Evolutionary conservation across 1,139 yeast genomes (phyloP), one percentile per base, ranked within the genome.

Genomic region (Diutina sp.): DNA sequence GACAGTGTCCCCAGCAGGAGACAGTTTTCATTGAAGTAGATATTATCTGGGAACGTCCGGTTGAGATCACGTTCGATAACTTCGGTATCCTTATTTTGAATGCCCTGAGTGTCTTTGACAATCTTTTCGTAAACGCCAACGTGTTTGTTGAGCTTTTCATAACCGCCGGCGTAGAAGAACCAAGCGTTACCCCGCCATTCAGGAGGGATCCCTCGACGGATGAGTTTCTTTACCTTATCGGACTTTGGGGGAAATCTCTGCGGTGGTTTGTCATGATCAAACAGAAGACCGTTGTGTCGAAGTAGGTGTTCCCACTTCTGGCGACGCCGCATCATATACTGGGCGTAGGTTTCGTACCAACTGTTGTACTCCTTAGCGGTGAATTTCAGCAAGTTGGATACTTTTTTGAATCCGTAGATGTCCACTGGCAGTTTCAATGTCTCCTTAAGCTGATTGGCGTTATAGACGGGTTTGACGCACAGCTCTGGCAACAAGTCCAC

Each of bases 141-240:
- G 65, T 89, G 82, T 53, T 82, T 82, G 61, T 82, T 83, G 58
- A 89, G 69, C 61, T 78, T 80, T 58, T 90, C 96, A 59, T 83
- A 78, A 1, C 97, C 98, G n/a, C 85, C 84, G n/a, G 96, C 96
- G 68, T 89, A 91, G 72, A 83, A 86, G 75, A 93, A 93, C 99
- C 99, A 93, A 0, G 97, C 97, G 62, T 82, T 83, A 0, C 98
- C 99, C 62, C 99, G 74, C 97, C 97, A 91, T 67, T 90, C 97
- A 0, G 96, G 91, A 0, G 99, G 98, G 9, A 93, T 85, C 7
- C 99, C 99, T 66, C 88, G 86, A 58, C 98, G 78, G 14, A 93
- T 81, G 66, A 89, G 84, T 60, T 95, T 80, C 66, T 87, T 87
- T 60, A 90, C 77, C 63, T 88, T 90, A 60, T 87, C 95, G 9